Conservation (phyloP, 495 filamentous ascomycete genomes). For the Xylaria grammica region DNA sequence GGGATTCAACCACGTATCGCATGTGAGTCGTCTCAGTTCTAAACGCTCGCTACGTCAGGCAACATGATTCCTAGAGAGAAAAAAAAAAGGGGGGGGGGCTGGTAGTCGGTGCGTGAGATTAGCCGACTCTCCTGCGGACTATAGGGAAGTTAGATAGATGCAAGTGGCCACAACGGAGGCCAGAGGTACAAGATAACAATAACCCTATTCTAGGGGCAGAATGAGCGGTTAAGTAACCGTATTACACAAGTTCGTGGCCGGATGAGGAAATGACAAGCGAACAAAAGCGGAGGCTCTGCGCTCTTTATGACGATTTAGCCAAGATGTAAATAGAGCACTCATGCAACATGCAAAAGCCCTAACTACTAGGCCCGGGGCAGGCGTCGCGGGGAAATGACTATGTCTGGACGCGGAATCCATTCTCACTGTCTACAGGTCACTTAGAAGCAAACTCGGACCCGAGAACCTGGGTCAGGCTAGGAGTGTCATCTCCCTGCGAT, state of each 20-base stretch:
- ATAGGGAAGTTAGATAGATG: constrained; percentile 2
- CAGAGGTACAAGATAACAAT: constrained; percentile 14
- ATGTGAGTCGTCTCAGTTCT: constrained; percentile 3
- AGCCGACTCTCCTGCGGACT: background rate
- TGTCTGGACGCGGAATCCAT: constrained; percentile 1
- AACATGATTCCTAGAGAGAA: background rate
- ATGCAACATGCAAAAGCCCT: constrained; percentile 29
- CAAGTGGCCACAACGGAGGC: constrained; percentile 22
- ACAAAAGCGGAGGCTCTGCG: constrained; percentile 31
- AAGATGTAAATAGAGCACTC: constrained; percentile 30
- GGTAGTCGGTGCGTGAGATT: background rate
- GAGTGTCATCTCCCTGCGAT: constrained; percentile 10
- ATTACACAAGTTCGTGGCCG: constrained; percentile 29
- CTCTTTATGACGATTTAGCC: constrained; percentile 18
- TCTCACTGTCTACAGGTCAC: background rate
- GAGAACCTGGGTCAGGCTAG: constrained; percentile 16
- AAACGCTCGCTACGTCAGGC: background rate
- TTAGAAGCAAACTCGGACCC: constrained; percentile 15
- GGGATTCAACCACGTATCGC: background rate
- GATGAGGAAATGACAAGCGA: constrained; percentile 41
- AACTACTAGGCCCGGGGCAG: background rate
- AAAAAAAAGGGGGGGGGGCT: background rate
- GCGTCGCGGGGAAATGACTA: background rate
- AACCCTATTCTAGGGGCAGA: constrained; percentile 19
- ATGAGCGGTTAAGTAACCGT: constrained; percentile 27